Evolutionary conservation across 2,329 filamentous ascomycete genomes (phyloP).

Genomic region (Periconia sp.): DNA sequence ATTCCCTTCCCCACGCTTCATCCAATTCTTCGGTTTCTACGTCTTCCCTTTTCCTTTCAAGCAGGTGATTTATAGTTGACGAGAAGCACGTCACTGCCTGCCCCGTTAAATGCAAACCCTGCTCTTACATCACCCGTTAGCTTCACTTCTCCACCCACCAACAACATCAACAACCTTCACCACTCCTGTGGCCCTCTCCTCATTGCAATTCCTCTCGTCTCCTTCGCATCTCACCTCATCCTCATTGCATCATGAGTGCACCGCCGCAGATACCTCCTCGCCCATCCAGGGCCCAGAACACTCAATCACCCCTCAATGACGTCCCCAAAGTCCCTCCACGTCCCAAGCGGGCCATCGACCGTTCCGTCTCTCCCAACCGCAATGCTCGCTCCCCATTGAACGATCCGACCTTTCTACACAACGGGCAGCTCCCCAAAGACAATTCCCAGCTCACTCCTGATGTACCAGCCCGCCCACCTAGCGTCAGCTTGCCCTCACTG

Average conservation of each 20-base stretch:
- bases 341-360: conserved; percentile 67
- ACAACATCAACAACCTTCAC: not conserved
- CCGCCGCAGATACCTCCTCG: conserved; percentile 62
- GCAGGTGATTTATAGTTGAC: too few relatives aligned
- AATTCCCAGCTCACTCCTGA: conserved; percentile 38
- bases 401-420: conserved; percentile 60
- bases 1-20: too few relatives aligned
- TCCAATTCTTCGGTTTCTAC: too few relatives aligned
- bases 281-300: conserved; percentile 58
- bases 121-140: too few relatives aligned
- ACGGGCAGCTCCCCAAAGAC: conserved; percentile 34
- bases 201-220: conserved; percentile 6
- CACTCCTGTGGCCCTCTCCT: conserved; percentile 9
- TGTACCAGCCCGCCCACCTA: conserved; percentile 65
- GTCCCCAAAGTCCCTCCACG: conserved; percentile 78
- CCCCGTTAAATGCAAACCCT: too few relatives aligned
- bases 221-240: conserved; percentile 12
- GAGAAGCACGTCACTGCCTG: too few relatives aligned
- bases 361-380: conserved; percentile 74
- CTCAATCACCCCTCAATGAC: conserved; percentile 49
- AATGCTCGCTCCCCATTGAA: conserved; percentile 84
- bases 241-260: conserved; percentile 48
- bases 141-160: too few relatives aligned
- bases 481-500: conserved; percentile 79
- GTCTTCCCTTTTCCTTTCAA: too few relatives aligned